Evolutionary conservation across 208 protist genomes (phyloP).

Genomic region (Zelonia costaricensis): DNA sequence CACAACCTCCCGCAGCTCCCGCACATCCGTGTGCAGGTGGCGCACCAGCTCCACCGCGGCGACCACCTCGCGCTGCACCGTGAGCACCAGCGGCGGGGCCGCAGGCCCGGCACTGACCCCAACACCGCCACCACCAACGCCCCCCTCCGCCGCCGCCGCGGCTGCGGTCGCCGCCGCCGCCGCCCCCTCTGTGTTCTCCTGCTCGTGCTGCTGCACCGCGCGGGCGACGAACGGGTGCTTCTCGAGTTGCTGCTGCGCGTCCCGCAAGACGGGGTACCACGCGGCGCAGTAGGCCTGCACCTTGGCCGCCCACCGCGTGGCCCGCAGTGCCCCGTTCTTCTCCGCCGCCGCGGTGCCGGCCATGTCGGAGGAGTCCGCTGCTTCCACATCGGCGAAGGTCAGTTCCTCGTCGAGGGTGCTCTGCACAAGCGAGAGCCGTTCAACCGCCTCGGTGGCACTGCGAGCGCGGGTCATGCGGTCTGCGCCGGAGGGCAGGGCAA

Average conservation of each 20-base stretch:
- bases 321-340: conserved; percentile 3
- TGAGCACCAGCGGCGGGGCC: conserved; percentile 85
- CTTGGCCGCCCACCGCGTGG: conserved; percentile 53
- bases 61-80: conserved; percentile 89
- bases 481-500: conserved; percentile 93
- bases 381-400: conserved; percentile 1
- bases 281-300: conserved; percentile 44
- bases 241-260: conserved; percentile 25
- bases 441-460: conserved; percentile 56
- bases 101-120: conserved; percentile 2
- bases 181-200: conserved; percentile 11
- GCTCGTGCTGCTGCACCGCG: conserved; percentile 31
- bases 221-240: conserved; percentile 33
- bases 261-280: conserved; percentile 33
- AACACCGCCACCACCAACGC: background rate
- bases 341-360: background rate
- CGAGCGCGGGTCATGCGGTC: conserved; percentile 76
- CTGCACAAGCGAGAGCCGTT: conserved; percentile 73
- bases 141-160: no score
- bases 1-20: conserved; percentile 61
- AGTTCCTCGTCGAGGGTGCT: conserved; percentile 61
- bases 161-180: background rate
- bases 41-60: conserved; percentile 56
- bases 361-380: background rate
- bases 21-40: conserved; percentile 77